These are phyloP conservation scores for Rhizoclosmatium sp. DNA, from an alignment of 192 early-diverging fungal species.

Conservation along the genomic window DNA sequence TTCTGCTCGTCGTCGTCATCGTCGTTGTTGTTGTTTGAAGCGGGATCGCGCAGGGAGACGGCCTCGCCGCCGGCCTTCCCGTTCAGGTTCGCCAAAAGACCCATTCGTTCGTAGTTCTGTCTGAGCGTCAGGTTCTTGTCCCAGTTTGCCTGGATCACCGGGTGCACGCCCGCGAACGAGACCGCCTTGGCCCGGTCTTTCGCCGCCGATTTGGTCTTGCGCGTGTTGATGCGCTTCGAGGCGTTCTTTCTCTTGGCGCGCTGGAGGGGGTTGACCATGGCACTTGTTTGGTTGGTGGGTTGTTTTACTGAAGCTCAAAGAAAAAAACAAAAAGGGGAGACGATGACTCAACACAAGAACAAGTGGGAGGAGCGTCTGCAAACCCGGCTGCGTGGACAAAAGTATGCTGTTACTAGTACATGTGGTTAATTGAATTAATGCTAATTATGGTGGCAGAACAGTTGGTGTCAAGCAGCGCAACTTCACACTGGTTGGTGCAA, in stretches of 20 bases:
- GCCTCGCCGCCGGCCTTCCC: slow-evolving; percentile 57
- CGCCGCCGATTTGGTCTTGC: slow-evolving; percentile 48
- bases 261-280: slow-evolving; percentile 47
- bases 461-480: not conserved
- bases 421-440: not conserved
- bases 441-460: not conserved
- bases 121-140: slow-evolving; percentile 60
- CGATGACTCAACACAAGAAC: not conserved
- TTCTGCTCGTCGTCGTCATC: slow-evolving; percentile 36
- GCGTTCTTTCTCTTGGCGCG: slow-evolving; percentile 49
- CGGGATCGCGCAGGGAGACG: slow-evolving; percentile 24
- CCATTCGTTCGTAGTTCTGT: slow-evolving; percentile 63
- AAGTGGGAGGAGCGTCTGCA: not conserved
- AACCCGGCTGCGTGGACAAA: not conserved
- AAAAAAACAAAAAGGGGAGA: slow-evolving; percentile 12
- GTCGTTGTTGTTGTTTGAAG: slow-evolving; percentile 22
- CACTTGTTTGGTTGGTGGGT: not conserved
- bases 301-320: slow-evolving; percentile 4
- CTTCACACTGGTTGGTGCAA: not conserved
- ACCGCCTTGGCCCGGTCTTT: slow-evolving; percentile 42
- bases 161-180: slow-evolving; percentile 50
- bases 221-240: slow-evolving; percentile 39
- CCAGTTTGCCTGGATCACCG: slow-evolving; percentile 56
- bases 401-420: not conserved
- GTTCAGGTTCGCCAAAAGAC: slow-evolving; percentile 55